These are phyloP conservation scores for Solanum sitiens DNA, from an alignment of 257 asterid genomes.

Conservation along the genomic window DNA sequence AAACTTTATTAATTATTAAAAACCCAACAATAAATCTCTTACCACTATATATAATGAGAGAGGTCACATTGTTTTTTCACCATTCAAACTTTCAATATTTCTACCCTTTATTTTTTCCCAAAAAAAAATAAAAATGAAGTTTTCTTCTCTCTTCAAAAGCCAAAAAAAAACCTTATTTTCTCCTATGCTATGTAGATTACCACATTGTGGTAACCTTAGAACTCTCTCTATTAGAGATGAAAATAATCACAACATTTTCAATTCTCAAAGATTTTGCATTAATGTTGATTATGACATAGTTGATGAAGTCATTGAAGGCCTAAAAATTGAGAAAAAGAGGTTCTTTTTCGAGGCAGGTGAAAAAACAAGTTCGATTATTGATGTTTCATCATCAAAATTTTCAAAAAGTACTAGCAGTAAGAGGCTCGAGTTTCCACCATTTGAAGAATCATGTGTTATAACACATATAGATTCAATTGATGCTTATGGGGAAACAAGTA, in stretches of 20 bases:
- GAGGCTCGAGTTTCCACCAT: neutral
- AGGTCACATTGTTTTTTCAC: neutral
- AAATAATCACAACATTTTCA: constrained; percentile 9
- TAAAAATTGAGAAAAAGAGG: constrained; percentile 20
- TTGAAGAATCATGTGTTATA: constrained; percentile 9
- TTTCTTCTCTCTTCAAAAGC: constrained; percentile 40
- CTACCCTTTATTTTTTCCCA: neutral
- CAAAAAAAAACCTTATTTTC: constrained; percentile 3
- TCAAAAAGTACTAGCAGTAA: too few relatives aligned
- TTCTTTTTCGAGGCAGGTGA: constrained; percentile 37
- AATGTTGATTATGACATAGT: neutral
- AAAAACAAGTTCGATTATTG: constrained; percentile 38
- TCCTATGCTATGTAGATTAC: constrained; percentile 34
- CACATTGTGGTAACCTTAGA: constrained; percentile 22
- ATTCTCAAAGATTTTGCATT: constrained; percentile 12
- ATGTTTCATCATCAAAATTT: neutral
- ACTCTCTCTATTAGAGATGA: constrained; percentile 41
- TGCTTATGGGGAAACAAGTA: constrained; percentile 12
- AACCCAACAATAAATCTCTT: neutral
- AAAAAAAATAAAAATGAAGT: constrained; percentile 17
- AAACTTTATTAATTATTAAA: neutral
- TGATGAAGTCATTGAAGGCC: constrained; percentile 21
- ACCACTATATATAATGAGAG: neutral
- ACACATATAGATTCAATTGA: constrained; percentile 26
- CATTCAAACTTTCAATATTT: neutral